Conservation (phyloP, 2,329 filamentous ascomycete genomes). For the Hypoxylon sp. region DNA sequence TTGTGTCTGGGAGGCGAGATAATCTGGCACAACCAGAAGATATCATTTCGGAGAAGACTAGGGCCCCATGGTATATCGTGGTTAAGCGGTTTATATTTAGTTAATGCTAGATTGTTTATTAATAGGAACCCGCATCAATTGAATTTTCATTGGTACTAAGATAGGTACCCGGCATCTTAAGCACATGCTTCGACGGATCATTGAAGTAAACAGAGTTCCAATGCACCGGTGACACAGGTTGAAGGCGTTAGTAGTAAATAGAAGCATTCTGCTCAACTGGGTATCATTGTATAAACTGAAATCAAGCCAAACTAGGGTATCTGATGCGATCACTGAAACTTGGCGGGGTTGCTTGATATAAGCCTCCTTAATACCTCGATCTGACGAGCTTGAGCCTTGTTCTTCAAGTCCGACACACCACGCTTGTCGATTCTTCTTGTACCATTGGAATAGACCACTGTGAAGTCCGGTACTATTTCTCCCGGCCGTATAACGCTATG, state of each 20-base stretch:
- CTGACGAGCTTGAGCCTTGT: constrained; percentile 75
- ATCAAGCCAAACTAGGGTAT: constrained; percentile 20
- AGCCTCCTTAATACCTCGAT: constrained; percentile 76
- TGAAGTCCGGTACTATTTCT: constrained; percentile 74
- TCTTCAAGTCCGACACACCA: constrained; percentile 73
- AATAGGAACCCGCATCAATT: too few relatives aligned
- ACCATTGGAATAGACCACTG: constrained; percentile 78
- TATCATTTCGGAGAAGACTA: background rate
- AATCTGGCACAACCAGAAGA: constrained; percentile 27
- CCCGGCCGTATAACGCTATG: constrained; percentile 71
- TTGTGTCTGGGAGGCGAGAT: constrained; percentile 49
- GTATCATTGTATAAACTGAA: constrained; percentile 34
- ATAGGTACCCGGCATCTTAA: too few relatives aligned
- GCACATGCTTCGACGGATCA: too few relatives aligned
- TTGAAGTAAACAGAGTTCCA: too few relatives aligned
- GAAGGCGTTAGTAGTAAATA: background rate
- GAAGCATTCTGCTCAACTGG: constrained; percentile 6
- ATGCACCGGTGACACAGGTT: background rate
- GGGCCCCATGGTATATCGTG: constrained; percentile 39
- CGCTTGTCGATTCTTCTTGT: constrained; percentile 70
- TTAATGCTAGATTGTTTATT: constrained; percentile 5
- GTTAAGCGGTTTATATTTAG: constrained; percentile 44
- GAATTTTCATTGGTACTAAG: too few relatives aligned
- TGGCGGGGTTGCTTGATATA: constrained; percentile 74
- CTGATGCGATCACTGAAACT: constrained; percentile 58